Percentiles rank a stretch among this genome's conserved stretches.
Conservation (phyloP, 139 green algal species). For the Auxenochlorella pyrenoidosa region DNA sequence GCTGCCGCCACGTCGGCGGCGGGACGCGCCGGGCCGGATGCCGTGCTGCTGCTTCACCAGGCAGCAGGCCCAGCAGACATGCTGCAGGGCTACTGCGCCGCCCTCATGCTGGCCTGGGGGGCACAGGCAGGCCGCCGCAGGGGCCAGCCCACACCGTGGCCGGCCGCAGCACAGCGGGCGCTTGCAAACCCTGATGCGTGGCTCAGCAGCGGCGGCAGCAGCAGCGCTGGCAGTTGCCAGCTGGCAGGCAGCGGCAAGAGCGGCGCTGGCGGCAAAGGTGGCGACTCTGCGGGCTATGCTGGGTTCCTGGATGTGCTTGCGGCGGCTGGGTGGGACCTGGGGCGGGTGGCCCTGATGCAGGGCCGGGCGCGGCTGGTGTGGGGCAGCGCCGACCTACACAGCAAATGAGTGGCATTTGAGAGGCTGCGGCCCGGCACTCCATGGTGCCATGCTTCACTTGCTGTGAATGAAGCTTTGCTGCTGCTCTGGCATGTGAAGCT, state of each 20-base stretch:
- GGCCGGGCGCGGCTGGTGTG: conserved; percentile 12
- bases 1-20: neutral
- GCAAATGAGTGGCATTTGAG: neutral
- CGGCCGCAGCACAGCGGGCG: neutral
- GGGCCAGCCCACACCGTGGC: neutral
- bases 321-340: conserved; percentile 48
- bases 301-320: conserved; percentile 34
- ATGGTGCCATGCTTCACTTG: too few species aligned
- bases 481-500: too few species aligned
- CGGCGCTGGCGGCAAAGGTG: neutral
- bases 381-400: conserved; percentile 5
- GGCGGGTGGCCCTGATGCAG: conserved; percentile 49
- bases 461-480: too few species aligned
- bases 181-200: neutral
- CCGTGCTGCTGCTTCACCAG: conserved; percentile 24
- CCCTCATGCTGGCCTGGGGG: conserved; percentile 11
- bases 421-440: too few species aligned
- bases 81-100: conserved; percentile 8
- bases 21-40: neutral
- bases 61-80: neutral
- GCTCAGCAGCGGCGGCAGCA: conserved; percentile 9
- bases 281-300: neutral
- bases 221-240: neutral
- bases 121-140: neutral
- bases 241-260: neutral